Base-by-base conservation (phyloP, 2,329 filamentous ascomycete species). In the Pseudocercospora pini-densiflorae region DNA sequence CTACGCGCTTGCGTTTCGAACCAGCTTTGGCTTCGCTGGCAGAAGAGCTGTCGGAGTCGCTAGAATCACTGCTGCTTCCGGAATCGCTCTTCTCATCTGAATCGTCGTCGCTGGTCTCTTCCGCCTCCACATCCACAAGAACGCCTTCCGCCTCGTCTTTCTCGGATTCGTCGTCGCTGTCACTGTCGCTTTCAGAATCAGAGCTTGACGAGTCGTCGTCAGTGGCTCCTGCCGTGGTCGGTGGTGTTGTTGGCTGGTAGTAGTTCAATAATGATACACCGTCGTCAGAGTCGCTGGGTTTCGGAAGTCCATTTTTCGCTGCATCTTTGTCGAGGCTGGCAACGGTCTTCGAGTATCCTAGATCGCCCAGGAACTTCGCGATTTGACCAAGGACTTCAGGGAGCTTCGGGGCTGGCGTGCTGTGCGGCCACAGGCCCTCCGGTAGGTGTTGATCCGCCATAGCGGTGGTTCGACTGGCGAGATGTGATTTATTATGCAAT, bases 331-430 rank as follows among this genome's bases (percentile, higher is more conserved):
- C 57, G 19, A 79, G 66, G 3, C 74, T 70, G 29, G 67, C 69
- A 31, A 74, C 68, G 2, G 76, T 75, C 67, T 77, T 75, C 24
- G 68, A 68, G 68, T 74, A 78, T 21, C 76, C 76, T 55, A 77
- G 68, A 55, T 72, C 70, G 36, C 73, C 68, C 55, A 79, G 67
- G 66, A 77, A 76, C 57, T 74, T 71, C 3, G 70, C 70, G 43
- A 75, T 45, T 59, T 77, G 75, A 31, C 64, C 67, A 21, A 77
- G 68, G 23, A 76, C 64, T 21, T 73, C 67, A 57, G 61, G 24
- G 5, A 69, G 49, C 23, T 65, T 59, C 8, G 70, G 68, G 16
- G 70, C 61, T 19, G 67, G 59, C 14, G 58, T 61, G 14, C 63
- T 58, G 24, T 64, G 60, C 1, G 69, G 60, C 70, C 70, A 72